Percentiles rank a stretch among this genome's conserved stretches.
phyloP scores from a whole-genome alignment of 78 protist species.

The Ministeria vibrans region DNA sequence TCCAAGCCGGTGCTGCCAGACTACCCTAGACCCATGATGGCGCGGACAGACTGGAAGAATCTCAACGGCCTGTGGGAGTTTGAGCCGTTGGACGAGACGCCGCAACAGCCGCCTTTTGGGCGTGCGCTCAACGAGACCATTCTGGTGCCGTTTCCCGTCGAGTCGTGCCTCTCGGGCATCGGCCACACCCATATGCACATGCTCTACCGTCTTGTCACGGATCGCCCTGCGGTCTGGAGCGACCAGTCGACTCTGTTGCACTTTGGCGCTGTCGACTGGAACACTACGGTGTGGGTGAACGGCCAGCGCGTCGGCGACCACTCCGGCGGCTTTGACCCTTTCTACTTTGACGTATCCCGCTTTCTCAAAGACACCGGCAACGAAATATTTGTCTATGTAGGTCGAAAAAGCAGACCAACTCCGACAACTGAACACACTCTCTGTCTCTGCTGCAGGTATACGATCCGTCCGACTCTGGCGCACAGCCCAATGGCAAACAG shows the following conservation, averaged over 20 bases:
- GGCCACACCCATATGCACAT: constrained; percentile 17
- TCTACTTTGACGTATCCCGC: constrained; percentile 27
- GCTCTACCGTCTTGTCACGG: constrained; percentile 20
- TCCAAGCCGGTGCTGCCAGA: too few relatives aligned
- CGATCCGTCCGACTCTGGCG: constrained; percentile 32
- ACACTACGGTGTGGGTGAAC: constrained; percentile 18
- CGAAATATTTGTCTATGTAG: too few relatives aligned
- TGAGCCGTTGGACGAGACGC: not conserved
- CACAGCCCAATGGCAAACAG: constrained; percentile 22
- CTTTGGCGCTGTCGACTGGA: constrained; percentile 48
- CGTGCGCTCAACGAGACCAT: not conserved
- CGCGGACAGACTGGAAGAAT: constrained; percentile 12
- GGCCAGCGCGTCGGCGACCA: constrained; percentile 10
- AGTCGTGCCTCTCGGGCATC: constrained; percentile 31
- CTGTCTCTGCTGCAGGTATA: not conserved
- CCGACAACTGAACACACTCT: too few relatives aligned
- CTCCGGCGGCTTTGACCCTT: constrained; percentile 10
- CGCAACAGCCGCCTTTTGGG: constrained; percentile 19
- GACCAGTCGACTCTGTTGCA: constrained; percentile 25
- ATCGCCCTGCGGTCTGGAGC: too few relatives aligned
- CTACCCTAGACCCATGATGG: constrained; percentile 44
- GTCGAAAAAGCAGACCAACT: too few relatives aligned
- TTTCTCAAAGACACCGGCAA: too few relatives aligned
- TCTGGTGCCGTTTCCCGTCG: constrained; percentile 38
- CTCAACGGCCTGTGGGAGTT: constrained; percentile 48